Evolutionary conservation across 2,329 filamentous ascomycete genomes (phyloP), one percentile per base, ranked within the genome.

Genomic region (Beauveria rudraprayagi): DNA sequence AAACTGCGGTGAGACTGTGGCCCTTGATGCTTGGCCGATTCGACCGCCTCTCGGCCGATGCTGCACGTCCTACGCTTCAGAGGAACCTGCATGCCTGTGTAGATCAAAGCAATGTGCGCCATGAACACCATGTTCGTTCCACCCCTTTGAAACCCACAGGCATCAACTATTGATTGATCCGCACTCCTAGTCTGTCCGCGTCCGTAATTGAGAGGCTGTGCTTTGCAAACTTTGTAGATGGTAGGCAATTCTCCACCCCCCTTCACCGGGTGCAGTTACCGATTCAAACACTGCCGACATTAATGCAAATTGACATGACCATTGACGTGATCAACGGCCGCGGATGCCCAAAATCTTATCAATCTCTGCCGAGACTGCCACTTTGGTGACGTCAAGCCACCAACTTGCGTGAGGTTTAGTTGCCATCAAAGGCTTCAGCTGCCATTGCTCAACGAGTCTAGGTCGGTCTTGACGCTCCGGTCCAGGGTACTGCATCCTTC

Each of bases 201-300:
- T 26, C 5, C 44, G 44, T 48, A 48, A 28, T n/a, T 44, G 55
- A 28, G 51, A 43, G 46, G 44, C 44, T 43, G 40, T 34, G 24
- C 22, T 50, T 16, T 26, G 16, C 3, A 14, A 22, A n/a, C 19
- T 7, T 26, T 11, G 44, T 22, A 28, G 41, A 16, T 28, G 5
- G 7, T 17, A 41, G n/a, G 30, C 19, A 19, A 10, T 24, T 8
- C 46, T 44, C 56, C 56, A 44, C 56, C 10, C 8, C 24, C 22
- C 24, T n/a, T 26, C 46, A 26, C 37, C 54, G 56, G 56, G 56
- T 59, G 56, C 56, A 43, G 47, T 40, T 59, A n/a, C 56, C 56
- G 56, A 24, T 26, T 43, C 14, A 50, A 8, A 17, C 22, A 41
- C 28, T 26, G n/a, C 7, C 7, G 5, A n/a, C 9, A 9, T 26